Evolutionary conservation across 805 yeast species (phyloP), one percentile per base, ranked within the genome.

Genomic region (Nakazawaea wyomingensis): DNA sequence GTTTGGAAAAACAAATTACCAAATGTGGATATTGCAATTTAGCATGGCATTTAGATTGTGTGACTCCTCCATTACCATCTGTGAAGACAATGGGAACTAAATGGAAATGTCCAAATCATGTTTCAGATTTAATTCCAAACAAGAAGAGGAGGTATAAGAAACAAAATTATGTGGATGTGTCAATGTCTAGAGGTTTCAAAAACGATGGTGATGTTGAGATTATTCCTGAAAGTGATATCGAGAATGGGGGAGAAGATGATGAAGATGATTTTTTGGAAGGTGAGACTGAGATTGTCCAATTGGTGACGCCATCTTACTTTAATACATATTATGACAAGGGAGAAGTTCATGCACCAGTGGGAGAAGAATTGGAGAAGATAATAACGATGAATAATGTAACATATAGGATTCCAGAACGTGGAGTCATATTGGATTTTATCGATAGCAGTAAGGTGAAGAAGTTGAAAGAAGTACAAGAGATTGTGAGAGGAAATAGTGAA

Each of bases 101-200:
- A 59, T 91, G 96, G 98, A 80, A 77, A 64, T 93, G 96, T 61
- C 98, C 96, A 2, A 82, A 85, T 51, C 97, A 88, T 64, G 76
- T 78, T 17, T 84, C 74, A 37, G 67, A 62, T 33, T 59, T 76
- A 18, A 49, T 71, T n/a, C 69, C 69, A 24, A 51, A 68, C 11
- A 64, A 70, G 44, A 52, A 61, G 41, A 64, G 88, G 40, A 67
- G 72, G 54, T 68, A 74, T 50, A 74, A 69, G 50, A 74, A 71
- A 50, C 77, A 77, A 35, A 61, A 69, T 4, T 62, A 72, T 19
- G 57, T 80, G 6, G 85, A 82, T 44, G 82, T 85, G 3, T 61
- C 67, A 17, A 63, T 78, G 44, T 57, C 72, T 1, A 64, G 81
- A 30, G 82, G 82, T 43, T 65, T 68, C 33, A 51, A 61, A 20